Evolutionary conservation across 257 asterid genomes (phyloP).

Genomic region (Primulina huaijiensis): DNA sequence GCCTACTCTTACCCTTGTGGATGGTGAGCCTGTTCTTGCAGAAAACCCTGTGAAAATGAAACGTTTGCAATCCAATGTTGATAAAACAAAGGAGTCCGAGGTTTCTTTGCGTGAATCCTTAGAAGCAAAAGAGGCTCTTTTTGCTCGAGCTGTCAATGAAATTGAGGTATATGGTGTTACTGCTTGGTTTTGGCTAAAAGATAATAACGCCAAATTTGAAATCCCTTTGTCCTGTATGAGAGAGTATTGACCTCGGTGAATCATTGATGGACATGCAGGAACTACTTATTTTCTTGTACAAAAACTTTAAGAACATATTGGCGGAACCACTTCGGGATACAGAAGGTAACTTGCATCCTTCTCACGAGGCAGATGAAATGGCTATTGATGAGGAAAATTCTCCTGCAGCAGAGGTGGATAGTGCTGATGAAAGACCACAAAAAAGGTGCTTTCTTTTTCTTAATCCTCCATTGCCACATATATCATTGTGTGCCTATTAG

Average conservation of each 20-base stretch:
- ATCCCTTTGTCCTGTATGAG: background rate
- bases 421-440: slow-evolving; percentile 49
- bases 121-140: slow-evolving; percentile 92
- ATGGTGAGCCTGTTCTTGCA: slow-evolving; percentile 90
- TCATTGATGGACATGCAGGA: slow-evolving; percentile 46
- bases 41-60: slow-evolving; percentile 88
- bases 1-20: slow-evolving; percentile 76
- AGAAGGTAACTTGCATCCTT: slow-evolving; percentile 51
- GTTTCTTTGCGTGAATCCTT: slow-evolving; percentile 64
- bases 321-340: slow-evolving; percentile 71
- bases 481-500: slow-evolving; percentile 2
- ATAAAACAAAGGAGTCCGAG: slow-evolving; percentile 67
- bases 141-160: slow-evolving; percentile 72
- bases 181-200: slow-evolving; percentile 3
- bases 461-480: slow-evolving; percentile 1
- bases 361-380: slow-evolving; percentile 71
- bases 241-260: slow-evolving; percentile 12
- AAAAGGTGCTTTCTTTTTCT: slow-evolving; percentile 48
- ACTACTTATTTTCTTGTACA: slow-evolving; percentile 64
- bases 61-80: slow-evolving; percentile 70
- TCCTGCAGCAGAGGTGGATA: slow-evolving; percentile 65
- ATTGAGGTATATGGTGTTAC: slow-evolving; percentile 54
- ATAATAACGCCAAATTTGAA: background rate
- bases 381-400: slow-evolving; percentile 70
- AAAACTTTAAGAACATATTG: slow-evolving; percentile 65